These are phyloP conservation scores for Trifolium repens DNA, from an alignment of 306 rosid species.

Conservation along the genomic window DNA sequence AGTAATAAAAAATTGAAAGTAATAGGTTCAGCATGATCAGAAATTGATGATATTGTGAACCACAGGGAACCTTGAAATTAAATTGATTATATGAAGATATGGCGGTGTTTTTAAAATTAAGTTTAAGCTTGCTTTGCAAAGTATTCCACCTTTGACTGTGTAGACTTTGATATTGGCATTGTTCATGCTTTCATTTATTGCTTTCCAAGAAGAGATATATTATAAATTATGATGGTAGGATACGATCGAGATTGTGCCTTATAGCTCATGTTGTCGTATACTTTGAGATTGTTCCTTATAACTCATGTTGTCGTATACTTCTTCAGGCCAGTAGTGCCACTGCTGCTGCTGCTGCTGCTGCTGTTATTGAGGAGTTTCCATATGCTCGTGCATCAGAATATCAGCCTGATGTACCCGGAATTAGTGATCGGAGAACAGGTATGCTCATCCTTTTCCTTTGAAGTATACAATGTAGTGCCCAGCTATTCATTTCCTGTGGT, in stretches of 20 bases:
- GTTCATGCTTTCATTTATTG: conserved; percentile 16
- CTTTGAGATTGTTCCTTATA: conserved; percentile 7
- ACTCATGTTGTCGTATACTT: conserved; percentile 25
- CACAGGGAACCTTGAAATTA: conserved; percentile 19
- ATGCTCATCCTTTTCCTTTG: conserved; percentile 29
- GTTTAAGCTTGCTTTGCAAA: conserved; percentile 13
- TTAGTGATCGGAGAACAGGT: conserved; percentile 76
- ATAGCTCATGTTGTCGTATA: conserved; percentile 15
- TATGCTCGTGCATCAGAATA: conserved; percentile 44
- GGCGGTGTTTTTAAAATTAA: neutral
- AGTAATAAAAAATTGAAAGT: conserved; percentile 28
- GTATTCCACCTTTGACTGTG: neutral
- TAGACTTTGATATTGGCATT: neutral
- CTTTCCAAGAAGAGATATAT: conserved; percentile 3
- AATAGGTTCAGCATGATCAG: conserved; percentile 21
- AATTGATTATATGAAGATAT: neutral
- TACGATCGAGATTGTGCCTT: neutral
- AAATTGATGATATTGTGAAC: neutral
- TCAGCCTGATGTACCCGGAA: conserved; percentile 75
- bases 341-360: conserved; percentile 33
- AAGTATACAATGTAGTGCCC: conserved; percentile 3
- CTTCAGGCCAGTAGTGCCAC: conserved; percentile 53
- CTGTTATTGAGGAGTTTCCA: conserved; percentile 49
- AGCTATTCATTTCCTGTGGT: neutral
- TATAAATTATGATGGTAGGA: neutral